phyloP scores from a whole-genome alignment of 2,329 filamentous ascomycete genomes.

The Exophiala calicioides region DNA sequence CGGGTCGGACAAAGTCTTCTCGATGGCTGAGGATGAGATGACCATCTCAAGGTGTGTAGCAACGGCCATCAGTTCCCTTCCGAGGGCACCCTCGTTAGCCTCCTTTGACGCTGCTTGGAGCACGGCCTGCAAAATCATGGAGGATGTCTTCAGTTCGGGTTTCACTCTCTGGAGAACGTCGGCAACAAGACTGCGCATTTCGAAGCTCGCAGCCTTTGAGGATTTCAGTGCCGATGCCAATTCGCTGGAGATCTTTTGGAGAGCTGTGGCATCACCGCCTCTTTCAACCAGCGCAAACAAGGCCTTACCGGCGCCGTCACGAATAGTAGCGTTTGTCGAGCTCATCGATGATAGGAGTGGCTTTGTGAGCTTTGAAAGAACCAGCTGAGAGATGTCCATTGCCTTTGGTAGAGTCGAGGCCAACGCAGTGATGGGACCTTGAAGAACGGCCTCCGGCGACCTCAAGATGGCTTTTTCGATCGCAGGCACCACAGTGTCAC shows the following conservation, averaged over 20 bases:
- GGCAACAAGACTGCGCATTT: conserved; percentile 80
- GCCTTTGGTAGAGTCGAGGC: conserved; percentile 66
- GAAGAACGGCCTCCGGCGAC: conserved; percentile 84
- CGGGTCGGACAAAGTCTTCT: conserved; percentile 67
- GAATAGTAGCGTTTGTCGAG: conserved; percentile 78
- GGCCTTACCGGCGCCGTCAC: conserved; percentile 71
- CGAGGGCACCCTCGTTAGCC: conserved; percentile 79
- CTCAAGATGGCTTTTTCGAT: conserved; percentile 87
- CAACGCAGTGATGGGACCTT: conserved; percentile 73
- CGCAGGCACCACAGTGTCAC: conserved; percentile 72
- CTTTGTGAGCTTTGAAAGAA: conserved; percentile 75
- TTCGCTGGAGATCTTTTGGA: conserved; percentile 74
- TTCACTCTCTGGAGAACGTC: conserved; percentile 73
- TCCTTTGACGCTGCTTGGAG: conserved; percentile 75
- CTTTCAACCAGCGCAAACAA: conserved; percentile 70
- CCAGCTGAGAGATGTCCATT: conserved; percentile 75
- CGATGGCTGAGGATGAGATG: conserved; percentile 63
- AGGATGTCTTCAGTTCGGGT: conserved; percentile 62
- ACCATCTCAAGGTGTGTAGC: conserved; percentile 64
- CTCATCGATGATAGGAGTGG: conserved; percentile 87
- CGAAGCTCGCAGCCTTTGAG: conserved; percentile 78
- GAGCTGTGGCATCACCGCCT: conserved; percentile 58
- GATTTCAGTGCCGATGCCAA: conserved; percentile 76
- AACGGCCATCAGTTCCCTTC: conserved; percentile 72
- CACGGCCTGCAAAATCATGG: conserved; percentile 67